These are phyloP conservation scores for Cystofilobasidium bisporidii DNA, from an alignment of 768 basidiomycete species.

Conservation along the genomic window DNA sequence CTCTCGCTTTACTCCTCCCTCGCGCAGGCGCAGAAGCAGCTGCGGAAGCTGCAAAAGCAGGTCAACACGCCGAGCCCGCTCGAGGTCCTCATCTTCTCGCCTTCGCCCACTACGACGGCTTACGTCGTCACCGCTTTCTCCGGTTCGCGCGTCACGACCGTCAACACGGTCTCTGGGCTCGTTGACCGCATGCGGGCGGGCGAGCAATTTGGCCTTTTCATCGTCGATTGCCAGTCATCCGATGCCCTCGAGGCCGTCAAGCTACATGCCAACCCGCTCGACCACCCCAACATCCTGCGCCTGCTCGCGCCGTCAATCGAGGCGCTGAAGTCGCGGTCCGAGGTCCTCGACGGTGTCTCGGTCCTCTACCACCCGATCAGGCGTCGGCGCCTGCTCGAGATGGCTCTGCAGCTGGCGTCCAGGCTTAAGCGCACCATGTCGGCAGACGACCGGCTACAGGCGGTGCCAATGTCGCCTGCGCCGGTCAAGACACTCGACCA, in stretches of 20 bases:
- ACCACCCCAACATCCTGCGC: constrained; percentile 56
- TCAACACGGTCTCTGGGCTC: constrained; percentile 37
- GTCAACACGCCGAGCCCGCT: constrained; percentile 40
- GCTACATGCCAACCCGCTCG: constrained; percentile 44
- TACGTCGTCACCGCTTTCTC: constrained; percentile 53
- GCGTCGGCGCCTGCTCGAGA: background rate
- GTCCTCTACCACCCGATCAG: constrained; percentile 11
- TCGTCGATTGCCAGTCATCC: constrained; percentile 61
- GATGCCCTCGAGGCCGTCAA: constrained; percentile 50
- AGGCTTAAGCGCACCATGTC: background rate
- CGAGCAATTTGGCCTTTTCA: constrained; percentile 52
- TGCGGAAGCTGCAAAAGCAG: constrained; percentile 43
- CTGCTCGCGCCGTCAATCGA: constrained; percentile 59
- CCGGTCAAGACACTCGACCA: constrained; percentile 47
- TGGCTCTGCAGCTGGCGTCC: constrained; percentile 36
- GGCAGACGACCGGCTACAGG: constrained; percentile 42
- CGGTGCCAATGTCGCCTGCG: constrained; percentile 56
- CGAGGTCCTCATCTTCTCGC: constrained; percentile 51
- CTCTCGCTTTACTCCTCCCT: background rate
- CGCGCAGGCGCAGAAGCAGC: constrained; percentile 37
- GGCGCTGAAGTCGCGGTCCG: constrained; percentile 7
- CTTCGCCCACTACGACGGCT: constrained; percentile 51
- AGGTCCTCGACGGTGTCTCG: background rate
- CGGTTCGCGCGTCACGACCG: constrained; percentile 48
- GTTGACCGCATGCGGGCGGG: constrained; percentile 41